These are phyloP conservation scores for Mycena rosella DNA, from an alignment of 768 basidiomycete genomes.

Conservation along the genomic window DNA sequence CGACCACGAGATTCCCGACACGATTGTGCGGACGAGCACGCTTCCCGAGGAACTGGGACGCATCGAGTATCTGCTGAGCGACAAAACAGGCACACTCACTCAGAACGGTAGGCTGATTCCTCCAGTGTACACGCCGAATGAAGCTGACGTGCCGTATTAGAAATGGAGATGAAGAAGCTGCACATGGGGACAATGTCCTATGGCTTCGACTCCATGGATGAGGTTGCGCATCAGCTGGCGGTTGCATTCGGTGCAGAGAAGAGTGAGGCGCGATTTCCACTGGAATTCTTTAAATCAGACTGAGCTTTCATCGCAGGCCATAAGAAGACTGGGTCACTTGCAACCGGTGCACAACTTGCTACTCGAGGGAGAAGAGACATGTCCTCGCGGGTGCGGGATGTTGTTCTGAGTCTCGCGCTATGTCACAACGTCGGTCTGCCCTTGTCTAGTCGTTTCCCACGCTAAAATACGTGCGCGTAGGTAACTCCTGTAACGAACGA, in stretches of 20 bases:
- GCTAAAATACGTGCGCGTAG: constrained; percentile 53
- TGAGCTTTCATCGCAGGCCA: constrained; percentile 47
- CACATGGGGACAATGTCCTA: constrained; percentile 99
- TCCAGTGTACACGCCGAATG: neutral
- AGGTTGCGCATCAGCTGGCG: constrained; percentile 92
- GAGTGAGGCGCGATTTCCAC: constrained; percentile 50
- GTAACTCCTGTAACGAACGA: constrained; percentile 97
- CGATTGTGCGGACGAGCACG: constrained; percentile 97
- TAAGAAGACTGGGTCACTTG: constrained; percentile 65
- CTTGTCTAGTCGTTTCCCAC: neutral
- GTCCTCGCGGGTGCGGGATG: constrained; percentile 93
- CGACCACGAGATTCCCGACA: constrained; percentile 92
- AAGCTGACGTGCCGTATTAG: constrained; percentile 53
- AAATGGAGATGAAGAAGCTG: constrained; percentile 99
- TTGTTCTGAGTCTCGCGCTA: constrained; percentile 91
- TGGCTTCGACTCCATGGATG: constrained; percentile 98
- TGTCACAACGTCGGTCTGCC: constrained; percentile 88
- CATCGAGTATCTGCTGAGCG: constrained; percentile 95
- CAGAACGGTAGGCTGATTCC: constrained; percentile 81
- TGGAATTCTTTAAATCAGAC: neutral
- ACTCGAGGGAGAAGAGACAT: constrained; percentile 92
- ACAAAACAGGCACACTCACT: constrained; percentile 98
- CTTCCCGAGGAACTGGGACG: constrained; percentile 96
- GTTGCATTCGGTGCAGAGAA: constrained; percentile 84
- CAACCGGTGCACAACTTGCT: constrained; percentile 87